These are phyloP conservation scores for Puccinia sorghi DNA, from an alignment of 1,284 basidiomycete species.

Conservation along the genomic window DNA sequence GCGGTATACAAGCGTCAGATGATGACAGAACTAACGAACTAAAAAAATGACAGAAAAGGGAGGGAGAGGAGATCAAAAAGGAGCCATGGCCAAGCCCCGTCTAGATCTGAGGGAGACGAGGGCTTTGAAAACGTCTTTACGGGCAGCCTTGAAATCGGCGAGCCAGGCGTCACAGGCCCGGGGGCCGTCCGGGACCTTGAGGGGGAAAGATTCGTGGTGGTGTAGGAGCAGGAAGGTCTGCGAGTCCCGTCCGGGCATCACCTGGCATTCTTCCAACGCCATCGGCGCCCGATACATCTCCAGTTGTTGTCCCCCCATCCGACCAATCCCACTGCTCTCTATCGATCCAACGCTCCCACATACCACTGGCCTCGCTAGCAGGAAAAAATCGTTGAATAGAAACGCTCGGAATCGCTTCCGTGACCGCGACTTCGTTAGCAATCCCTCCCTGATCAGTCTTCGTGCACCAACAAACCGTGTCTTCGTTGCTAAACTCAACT, in stretches of 20 bases:
- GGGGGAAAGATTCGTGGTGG: constrained; percentile 19
- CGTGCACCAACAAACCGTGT: constrained; percentile 32
- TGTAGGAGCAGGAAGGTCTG: constrained; percentile 7
- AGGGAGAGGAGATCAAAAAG: constrained; percentile 15
- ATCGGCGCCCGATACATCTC: constrained; percentile 45
- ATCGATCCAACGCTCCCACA: background rate
- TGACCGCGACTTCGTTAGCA: constrained; percentile 17
- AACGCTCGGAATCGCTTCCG: constrained; percentile 38
- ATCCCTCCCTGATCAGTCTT: constrained; percentile 34
- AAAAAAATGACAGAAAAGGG: background rate
- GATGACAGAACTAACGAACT: no score
- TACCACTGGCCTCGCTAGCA: background rate
- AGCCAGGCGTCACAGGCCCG: constrained; percentile 17
- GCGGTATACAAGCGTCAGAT: background rate
- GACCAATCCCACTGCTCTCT: background rate
- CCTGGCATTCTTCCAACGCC: constrained; percentile 41
- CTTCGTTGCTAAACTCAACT: constrained; percentile 29
- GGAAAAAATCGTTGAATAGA: constrained; percentile 47
- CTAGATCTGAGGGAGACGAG: constrained; percentile 17
- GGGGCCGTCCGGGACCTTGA: constrained; percentile 28
- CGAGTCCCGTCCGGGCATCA: constrained; percentile 21
- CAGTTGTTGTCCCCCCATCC: background rate
- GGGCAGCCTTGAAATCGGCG: constrained; percentile 22
- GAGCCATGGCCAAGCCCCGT: constrained; percentile 33
- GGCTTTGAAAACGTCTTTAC: constrained; percentile 29